Percentiles rank a stretch among this genome's conserved stretches.
phyloP scores from a whole-genome alignment of 2,329 filamentous ascomycete genomes.

The Fusarium graminum region DNA sequence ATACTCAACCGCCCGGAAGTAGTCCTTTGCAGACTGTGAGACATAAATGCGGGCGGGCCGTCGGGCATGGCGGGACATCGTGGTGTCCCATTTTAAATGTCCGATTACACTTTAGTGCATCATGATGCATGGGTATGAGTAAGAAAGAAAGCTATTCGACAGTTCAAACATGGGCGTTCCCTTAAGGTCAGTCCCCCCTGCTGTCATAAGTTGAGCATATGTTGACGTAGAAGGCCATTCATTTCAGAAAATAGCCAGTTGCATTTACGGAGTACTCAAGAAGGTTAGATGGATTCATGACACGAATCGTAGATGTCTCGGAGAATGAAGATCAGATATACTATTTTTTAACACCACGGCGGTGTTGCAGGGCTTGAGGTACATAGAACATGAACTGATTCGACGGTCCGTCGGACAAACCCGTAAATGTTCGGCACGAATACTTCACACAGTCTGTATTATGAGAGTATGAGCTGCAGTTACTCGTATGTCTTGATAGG shows the following conservation, averaged over 20 bases:
- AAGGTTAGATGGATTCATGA: not conserved
- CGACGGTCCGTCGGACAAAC: not conserved
- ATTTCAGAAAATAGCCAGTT: not conserved
- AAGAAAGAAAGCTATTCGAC: not conserved
- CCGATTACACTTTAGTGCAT: not conserved
- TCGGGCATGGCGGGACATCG: not conserved
- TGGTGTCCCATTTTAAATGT: not conserved
- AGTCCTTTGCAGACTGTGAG: not conserved
- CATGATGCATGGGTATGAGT: not conserved
- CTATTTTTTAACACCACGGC: not conserved
- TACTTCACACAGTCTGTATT: too few relatives aligned
- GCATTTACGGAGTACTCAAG: accelerated
- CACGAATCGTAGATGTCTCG: not conserved
- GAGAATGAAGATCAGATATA: not conserved
- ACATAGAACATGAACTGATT: too few relatives aligned
- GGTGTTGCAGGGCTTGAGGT: not conserved
- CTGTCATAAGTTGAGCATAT: too few relatives aligned
- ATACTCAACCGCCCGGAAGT: not conserved
- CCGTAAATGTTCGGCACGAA: not conserved
- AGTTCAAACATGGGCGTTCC: not conserved
- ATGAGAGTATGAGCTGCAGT: not conserved
- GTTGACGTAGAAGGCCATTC: not conserved
- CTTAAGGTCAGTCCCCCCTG: not conserved
- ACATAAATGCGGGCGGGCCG: not conserved
- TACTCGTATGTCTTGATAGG: not conserved